Evolutionary conservation across 371 early-diverging fungal species (phyloP).

Genomic region (Mucor velutinosus): DNA sequence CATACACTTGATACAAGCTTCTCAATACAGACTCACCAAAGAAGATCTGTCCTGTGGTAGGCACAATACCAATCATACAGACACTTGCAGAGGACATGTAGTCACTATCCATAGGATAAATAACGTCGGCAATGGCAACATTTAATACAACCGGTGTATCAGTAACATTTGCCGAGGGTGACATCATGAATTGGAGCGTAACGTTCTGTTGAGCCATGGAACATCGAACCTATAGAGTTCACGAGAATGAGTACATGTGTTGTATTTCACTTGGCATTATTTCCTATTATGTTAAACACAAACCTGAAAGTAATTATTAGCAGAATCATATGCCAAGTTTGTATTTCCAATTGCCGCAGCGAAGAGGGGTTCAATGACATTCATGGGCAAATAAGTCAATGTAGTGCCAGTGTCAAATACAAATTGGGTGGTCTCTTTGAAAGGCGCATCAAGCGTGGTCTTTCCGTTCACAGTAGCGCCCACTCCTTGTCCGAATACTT

Average conservation of each 20-base stretch:
- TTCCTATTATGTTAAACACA: neutral
- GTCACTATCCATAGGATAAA: constrained; percentile 37
- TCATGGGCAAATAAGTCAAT: constrained; percentile 36
- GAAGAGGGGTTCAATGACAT: constrained; percentile 24
- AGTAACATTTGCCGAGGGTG: constrained; percentile 7
- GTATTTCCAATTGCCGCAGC: constrained; percentile 20
- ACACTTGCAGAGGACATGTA: constrained; percentile 21
- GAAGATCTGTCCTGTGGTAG: constrained; percentile 3
- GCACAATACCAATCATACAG: constrained; percentile 45
- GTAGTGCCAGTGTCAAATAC: constrained; percentile 53
- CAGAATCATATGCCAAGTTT: constrained; percentile 29
- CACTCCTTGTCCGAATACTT: constrained; percentile 42
- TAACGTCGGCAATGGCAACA: constrained; percentile 34
- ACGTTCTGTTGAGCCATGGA: constrained; percentile 17
- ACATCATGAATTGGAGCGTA: constrained; percentile 31
- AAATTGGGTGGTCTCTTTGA: constrained; percentile 10
- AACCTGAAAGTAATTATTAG: constrained; percentile 25
- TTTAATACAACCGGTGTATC: constrained; percentile 24
- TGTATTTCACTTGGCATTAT: constrained; percentile 1
- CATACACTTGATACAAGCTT: constrained; percentile 25
- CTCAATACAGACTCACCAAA: constrained; percentile 20
- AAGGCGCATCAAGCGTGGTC: neutral
- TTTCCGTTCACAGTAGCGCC: constrained; percentile 6
- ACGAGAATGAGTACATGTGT: neutral
- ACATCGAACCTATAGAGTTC: constrained; percentile 24